These are phyloP conservation scores for Candida vaughaniae DNA, from an alignment of 805 yeast species.

Conservation along the genomic window DNA sequence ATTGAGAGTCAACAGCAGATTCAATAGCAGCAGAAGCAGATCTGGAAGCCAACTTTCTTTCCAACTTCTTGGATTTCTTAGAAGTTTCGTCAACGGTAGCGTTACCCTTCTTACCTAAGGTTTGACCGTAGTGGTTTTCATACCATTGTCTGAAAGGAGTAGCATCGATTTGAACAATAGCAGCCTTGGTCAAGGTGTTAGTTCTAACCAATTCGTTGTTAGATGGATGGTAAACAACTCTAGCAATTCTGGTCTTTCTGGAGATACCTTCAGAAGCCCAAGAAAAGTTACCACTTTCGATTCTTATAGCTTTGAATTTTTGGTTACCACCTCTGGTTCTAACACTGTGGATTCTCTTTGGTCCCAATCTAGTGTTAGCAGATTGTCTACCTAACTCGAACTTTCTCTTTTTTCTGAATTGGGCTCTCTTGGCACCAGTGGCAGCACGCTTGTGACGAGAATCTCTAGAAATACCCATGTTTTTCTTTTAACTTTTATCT, in stretches of 20 bases:
- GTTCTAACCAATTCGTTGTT: slow-evolving; percentile 99
- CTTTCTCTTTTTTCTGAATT: slow-evolving; percentile 99
- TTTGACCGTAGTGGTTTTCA: slow-evolving; percentile 96
- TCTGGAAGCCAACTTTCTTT: slow-evolving; percentile 94
- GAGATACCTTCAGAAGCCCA: slow-evolving; percentile 99
- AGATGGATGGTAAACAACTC: slow-evolving; percentile 98
- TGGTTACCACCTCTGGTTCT: slow-evolving; percentile 99
- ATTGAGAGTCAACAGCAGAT: slow-evolving; percentile 90
- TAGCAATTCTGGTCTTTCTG: slow-evolving; percentile 98
- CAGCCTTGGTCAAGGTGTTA: slow-evolving; percentile 98
- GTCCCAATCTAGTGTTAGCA: slow-evolving; percentile 98
- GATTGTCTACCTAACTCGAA: slow-evolving; percentile 99
- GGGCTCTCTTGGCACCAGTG: slow-evolving; percentile 99
- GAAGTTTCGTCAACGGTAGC: slow-evolving; percentile 51
- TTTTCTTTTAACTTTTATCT: slow-evolving; percentile 23
- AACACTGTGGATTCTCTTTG: slow-evolving; percentile 98
- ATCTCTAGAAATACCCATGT: slow-evolving; percentile 99
- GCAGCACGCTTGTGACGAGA: slow-evolving; percentile 99
- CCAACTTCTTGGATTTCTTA: slow-evolving; percentile 72
- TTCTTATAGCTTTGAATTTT: slow-evolving; percentile 99
- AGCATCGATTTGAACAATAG: slow-evolving; percentile 99
- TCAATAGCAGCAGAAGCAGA: slow-evolving; percentile 82
- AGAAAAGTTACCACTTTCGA: slow-evolving; percentile 98
- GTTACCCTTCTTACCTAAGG: slow-evolving; percentile 70
- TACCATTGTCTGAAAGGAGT: slow-evolving; percentile 99